phyloP scores from a whole-genome alignment of 1,139 yeast species.

The Nadsonia starkeyi-henricii region DNA sequence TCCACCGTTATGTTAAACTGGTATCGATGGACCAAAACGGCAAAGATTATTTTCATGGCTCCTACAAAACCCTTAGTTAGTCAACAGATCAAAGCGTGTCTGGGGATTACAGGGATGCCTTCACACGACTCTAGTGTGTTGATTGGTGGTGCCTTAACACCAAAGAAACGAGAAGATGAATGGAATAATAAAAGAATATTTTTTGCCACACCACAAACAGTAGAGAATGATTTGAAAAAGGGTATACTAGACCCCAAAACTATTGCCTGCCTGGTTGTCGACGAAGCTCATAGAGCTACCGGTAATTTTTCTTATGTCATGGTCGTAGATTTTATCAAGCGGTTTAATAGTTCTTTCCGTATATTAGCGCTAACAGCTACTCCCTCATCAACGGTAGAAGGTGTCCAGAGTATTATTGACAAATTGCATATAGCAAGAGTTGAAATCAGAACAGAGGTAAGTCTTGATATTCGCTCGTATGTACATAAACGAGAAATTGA shows the following conservation, averaged over 20 bases:
- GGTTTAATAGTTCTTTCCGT: conserved; percentile 56
- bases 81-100: conserved; percentile 89
- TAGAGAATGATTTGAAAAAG: conserved; percentile 69
- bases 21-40: conserved; percentile 62
- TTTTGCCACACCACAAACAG: conserved; percentile 94
- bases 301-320: conserved; percentile 84
- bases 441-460: conserved; percentile 76
- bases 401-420: conserved; percentile 72
- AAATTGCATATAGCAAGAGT: conserved; percentile 62
- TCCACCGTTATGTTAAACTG: conserved; percentile 86
- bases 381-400: conserved; percentile 77
- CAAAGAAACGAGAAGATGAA: conserved; percentile 38
- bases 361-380: conserved; percentile 88
- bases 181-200: conserved; percentile 73
- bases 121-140: conserved; percentile 64
- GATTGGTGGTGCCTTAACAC: conserved; percentile 34
- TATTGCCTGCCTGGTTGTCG: conserved; percentile 66
- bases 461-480: conserved; percentile 66
- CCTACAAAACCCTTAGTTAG: conserved; percentile 97
- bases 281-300: conserved; percentile 90
- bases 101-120: conserved; percentile 77
- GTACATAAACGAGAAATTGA: conserved; percentile 59
- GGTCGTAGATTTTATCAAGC: conserved; percentile 50
- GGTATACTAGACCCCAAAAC: conserved; percentile 68
- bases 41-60: conserved; percentile 85